phyloP scores from a whole-genome alignment of 2,329 filamentous ascomycete species.

The Colletotrichum sp. region DNA sequence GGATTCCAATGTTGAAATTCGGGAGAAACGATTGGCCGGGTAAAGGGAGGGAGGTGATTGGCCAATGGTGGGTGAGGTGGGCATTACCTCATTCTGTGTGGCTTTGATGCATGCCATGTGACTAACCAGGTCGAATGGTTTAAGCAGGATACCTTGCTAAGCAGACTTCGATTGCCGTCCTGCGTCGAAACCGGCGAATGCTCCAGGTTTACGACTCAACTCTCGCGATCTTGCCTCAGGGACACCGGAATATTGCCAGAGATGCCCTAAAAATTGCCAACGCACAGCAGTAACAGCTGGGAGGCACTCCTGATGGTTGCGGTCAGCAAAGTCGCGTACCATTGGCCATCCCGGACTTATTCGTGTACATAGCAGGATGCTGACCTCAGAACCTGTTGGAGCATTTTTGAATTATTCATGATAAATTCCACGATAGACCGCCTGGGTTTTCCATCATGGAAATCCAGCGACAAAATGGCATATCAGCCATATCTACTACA shows the following conservation, averaged over 20 bases:
- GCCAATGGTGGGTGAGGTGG: constrained; percentile 10
- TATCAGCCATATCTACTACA: neutral
- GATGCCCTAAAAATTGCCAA: accelerated
- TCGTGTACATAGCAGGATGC: accelerated
- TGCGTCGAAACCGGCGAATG: neutral
- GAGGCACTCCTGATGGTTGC: accelerated
- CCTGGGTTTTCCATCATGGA: neutral
- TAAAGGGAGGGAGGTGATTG: neutral
- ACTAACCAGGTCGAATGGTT: neutral
- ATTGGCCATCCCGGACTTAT: neutral
- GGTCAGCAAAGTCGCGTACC: neutral
- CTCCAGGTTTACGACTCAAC: accelerated
- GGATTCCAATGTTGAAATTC: constrained; percentile 15
- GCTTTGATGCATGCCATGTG: neutral
- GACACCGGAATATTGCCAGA: neutral
- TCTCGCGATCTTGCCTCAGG: neutral
- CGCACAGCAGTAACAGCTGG: neutral
- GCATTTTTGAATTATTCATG: neutral
- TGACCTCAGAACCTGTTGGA: neutral
- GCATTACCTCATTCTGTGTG: constrained; percentile 18
- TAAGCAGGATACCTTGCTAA: neutral
- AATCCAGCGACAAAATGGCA: neutral
- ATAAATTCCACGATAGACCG: neutral
- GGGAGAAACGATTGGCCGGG: constrained; percentile 24
- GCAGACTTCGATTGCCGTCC: neutral